Evolutionary conservation across 805 yeast species (phyloP), one percentile per base, ranked within the genome.

Genomic region (Kazachstania bromeliacearum): DNA sequence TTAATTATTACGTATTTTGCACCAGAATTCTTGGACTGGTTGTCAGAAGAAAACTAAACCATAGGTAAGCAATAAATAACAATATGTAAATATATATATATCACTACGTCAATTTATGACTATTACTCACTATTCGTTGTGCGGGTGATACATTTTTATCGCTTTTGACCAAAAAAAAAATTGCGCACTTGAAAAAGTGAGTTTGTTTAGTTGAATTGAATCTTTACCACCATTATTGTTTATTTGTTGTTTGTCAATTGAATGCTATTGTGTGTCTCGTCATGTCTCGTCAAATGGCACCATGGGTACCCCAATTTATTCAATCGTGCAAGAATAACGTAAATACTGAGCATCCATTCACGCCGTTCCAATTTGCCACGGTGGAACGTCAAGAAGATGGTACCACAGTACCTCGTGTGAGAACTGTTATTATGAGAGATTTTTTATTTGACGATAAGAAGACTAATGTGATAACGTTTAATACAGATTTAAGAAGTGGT

Each of bases 11-110:
- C 94, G 33, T 92, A 92, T 63, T 85, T 92, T 55, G 82, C 97
- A 3, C 98, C 98, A 7, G 95, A 89, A 51, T 87, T 92, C 51
- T 70, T 92, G 55, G 96, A 85, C 28, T 92, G 98, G 98, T 68
- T 89, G 48, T 34, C 40, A 7, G 22, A 35, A 20, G 19, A 13
- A n/a, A n/a, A n/a, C n/a, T n/a, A n/a, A n/a, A n/a, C n/a, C n/a
- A n/a, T n/a, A n/a, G n/a, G n/a, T n/a, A n/a, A n/a, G n/a, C n/a
- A n/a, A n/a, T n/a, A n/a, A n/a, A n/a, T n/a, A n/a, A n/a, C n/a
- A n/a, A n/a, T n/a, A n/a, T n/a, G n/a, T n/a, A n/a, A n/a, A n/a
- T n/a, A n/a, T n/a, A n/a, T n/a, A n/a, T n/a, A n/a, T n/a, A n/a
- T n/a, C n/a, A n/a, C n/a, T n/a, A n/a, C n/a, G n/a, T n/a, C n/a